A percentile compares a stretch with the other conserved stretches of the same genome.
Conservation (phyloP, 495 filamentous ascomycete species). For the Aspergillus cristatus region DNA sequence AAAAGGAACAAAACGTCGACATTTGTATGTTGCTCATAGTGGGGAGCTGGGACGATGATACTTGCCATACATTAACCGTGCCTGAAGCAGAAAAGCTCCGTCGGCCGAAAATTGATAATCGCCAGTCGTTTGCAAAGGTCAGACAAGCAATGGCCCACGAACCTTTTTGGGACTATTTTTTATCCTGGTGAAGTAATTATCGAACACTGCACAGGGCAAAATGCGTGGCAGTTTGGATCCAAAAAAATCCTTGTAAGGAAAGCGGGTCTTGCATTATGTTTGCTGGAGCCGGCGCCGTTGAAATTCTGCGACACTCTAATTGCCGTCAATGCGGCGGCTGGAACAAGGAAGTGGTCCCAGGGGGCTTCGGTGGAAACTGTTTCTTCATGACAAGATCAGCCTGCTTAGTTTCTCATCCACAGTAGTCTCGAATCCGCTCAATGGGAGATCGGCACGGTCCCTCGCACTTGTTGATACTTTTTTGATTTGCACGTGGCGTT, state of each 20-base stretch:
- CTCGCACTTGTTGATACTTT: slow-evolving; percentile 38
- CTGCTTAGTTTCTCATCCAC: slow-evolving; percentile 6
- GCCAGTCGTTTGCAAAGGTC: no score
- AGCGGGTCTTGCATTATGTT: slow-evolving; percentile 21
- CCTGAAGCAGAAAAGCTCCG: no score
- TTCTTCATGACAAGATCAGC: slow-evolving; percentile 7
- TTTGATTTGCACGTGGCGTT: slow-evolving; percentile 37
- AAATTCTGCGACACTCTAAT: slow-evolving; percentile 1
- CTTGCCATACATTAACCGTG: no score
- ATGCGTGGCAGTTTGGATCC: neutral
- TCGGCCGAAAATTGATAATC: no score
- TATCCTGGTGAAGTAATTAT: no score
- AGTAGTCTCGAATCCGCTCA: slow-evolving; percentile 22
- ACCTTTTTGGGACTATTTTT: no score
- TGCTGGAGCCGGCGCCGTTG: slow-evolving; percentile 3
- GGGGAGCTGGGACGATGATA: no score
- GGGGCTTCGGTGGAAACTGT: slow-evolving; percentile 9
- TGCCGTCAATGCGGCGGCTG: slow-evolving; percentile 10
- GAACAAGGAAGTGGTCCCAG: slow-evolving; percentile 7
- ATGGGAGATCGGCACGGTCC: slow-evolving; percentile 37
- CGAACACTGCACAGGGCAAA: neutral
- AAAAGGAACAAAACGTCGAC: neutral
- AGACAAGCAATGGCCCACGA: no score
- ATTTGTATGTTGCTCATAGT: slow-evolving; percentile 7
- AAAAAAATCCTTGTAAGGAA: slow-evolving; percentile 8